Evolutionary conservation across 2,329 filamentous ascomycete genomes (phyloP), one percentile per base, ranked within the genome.

Genomic region (Arthrobotrys megalospora): DNA sequence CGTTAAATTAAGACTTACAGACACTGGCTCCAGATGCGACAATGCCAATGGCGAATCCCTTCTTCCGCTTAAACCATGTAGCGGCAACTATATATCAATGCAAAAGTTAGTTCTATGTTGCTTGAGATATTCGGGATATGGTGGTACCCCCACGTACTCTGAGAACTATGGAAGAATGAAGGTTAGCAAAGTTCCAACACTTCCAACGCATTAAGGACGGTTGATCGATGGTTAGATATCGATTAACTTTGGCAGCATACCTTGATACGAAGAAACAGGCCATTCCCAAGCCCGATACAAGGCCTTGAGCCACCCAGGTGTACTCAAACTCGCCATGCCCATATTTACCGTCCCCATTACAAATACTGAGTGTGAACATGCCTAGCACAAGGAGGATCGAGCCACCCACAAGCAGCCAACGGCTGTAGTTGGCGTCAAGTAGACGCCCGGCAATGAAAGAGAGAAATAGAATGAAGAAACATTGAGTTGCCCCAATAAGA

Each of bases 31-130:
- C 75, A 6, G 60, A 78, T 21, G 75, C 75, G 4, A 78, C 75
- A 19, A 78, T 72, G 8, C 75, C 75, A 41, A 78, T 78, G 11
- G 75, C 75, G 47, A 78, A 78, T 0, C 75, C 75, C 36, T 78
- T 78, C 75, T 72, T 78, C 38, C 65, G 75, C 36, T 78, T 78
- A 16, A 78, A 78, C 75, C 75, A 78, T 8, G 75, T 78, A 10
- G 75, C 75, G 11, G 75, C 75, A 43, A 78, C 75, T 78, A 45
- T n/a, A n/a, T n/a, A n/a, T 45, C 28, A 8, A 28, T 10, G 11
- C 47, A 34, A 12, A 50, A 28, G 32, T 55, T 69, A 69, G 50
- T 19, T 19, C 6, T 21, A 10, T 19, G 21, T 16, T 12, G 28
- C 10, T 19, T 36, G 2, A 12, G 8, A 36, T 12, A 7, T 58